A percentile compares a stretch with the other conserved stretches of the same genome.
Evolutionary conservation across 768 basidiomycete genomes (phyloP).

Genomic region (Pulveroboletus sp.): DNA sequence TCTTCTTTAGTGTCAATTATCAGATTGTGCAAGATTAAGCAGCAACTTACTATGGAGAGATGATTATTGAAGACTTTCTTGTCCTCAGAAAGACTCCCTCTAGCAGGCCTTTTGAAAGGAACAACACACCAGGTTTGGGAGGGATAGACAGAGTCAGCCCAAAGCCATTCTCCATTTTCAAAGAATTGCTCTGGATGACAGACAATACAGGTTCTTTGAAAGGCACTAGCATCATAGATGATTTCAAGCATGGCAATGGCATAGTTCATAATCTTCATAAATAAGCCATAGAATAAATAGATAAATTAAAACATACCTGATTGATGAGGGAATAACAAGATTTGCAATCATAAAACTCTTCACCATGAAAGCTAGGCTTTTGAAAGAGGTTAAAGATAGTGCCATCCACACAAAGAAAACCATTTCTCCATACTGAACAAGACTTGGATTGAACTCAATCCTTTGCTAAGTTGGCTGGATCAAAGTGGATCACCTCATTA

Average conservation of each 20-base stretch:
- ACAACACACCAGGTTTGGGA: constrained; percentile 22
- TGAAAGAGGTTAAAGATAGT: constrained; percentile 17
- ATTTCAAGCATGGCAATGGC: constrained; percentile 9
- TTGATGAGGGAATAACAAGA: constrained; percentile 11
- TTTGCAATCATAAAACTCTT: constrained; percentile 12
- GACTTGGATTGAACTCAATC: no score
- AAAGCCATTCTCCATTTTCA: constrained; percentile 11
- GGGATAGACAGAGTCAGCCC: constrained; percentile 18
- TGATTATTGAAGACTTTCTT: constrained; percentile 23
- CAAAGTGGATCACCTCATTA: no score
- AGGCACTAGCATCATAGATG: constrained; percentile 9
- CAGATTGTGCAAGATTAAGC: no score
- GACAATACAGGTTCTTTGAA: not conserved
- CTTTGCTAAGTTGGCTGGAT: not conserved
- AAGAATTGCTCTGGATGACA: not conserved
- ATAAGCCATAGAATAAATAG: not conserved
- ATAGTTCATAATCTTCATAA: constrained; percentile 14
- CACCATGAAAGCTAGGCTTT: constrained; percentile 18
- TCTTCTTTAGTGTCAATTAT: no score
- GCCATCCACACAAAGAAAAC: constrained; percentile 13
- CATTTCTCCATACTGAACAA: constrained; percentile 7
- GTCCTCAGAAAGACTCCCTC: constrained; percentile 13
- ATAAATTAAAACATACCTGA: constrained; percentile 4
- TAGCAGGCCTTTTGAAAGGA: constrained; percentile 24
- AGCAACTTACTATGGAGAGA: constrained; percentile 21